phyloP scores from a whole-genome alignment of 768 basidiomycete genomes.

The Mycena albidolilacea region DNA sequence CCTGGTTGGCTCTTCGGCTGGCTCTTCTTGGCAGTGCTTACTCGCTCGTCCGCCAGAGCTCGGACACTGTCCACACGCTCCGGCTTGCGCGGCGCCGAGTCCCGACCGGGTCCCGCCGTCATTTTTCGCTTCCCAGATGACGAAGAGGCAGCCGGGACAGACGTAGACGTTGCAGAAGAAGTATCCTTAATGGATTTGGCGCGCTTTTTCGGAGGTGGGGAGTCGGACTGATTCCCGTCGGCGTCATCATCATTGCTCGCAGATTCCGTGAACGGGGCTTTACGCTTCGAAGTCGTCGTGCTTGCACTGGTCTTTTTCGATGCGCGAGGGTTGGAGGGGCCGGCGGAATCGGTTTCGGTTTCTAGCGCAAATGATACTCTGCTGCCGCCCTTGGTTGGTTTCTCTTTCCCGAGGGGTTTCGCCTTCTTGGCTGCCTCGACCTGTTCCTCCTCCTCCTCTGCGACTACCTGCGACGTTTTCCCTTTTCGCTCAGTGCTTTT shows the following conservation, averaged over 20 bases:
- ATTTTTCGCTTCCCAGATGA: conserved; percentile 27
- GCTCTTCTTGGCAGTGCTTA: neutral
- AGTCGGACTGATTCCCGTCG: conserved; percentile 14
- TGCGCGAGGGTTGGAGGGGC: conserved; percentile 22
- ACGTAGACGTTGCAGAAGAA: neutral
- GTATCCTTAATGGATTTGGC: conserved; percentile 15
- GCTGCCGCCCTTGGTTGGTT: conserved; percentile 9
- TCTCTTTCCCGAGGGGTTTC: conserved; percentile 22
- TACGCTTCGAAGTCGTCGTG: conserved; percentile 19
- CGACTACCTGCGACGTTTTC: neutral
- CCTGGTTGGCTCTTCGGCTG: conserved; percentile 4
- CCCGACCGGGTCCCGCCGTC: conserved; percentile 28
- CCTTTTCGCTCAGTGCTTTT: conserved; percentile 20
- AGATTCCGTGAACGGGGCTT: conserved; percentile 28
- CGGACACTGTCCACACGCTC: conserved; percentile 25
- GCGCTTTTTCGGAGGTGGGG: conserved; percentile 29
- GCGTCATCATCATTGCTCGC: conserved; percentile 24
- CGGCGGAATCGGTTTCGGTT: conserved; percentile 21
- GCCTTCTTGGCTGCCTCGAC: neutral
- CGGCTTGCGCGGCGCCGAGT: conserved; percentile 15
- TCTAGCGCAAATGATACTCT: conserved; percentile 29
- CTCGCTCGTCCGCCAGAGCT: conserved; percentile 26
- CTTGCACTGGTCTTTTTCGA: neutral
- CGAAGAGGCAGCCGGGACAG: conserved; percentile 3
- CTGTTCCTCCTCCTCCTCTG: conserved; percentile 7